phyloP scores from a whole-genome alignment of 495 filamentous ascomycete genomes.

The Aspergillus conjunctus region DNA sequence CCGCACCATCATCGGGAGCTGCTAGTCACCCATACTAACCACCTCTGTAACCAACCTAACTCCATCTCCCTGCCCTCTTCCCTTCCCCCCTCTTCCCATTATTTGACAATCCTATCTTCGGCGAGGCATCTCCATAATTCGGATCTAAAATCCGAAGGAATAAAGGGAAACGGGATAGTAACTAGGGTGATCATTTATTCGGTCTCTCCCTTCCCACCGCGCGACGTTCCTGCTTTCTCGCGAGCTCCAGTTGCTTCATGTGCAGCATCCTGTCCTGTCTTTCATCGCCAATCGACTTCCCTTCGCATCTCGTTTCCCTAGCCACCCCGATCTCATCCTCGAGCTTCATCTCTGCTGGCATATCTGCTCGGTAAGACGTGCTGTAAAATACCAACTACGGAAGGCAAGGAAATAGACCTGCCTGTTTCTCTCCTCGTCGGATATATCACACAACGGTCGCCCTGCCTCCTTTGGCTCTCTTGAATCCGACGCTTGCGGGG shows the following conservation, averaged over 20 bases:
- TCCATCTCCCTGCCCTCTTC: constrained; percentile 14
- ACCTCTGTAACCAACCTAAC: constrained; percentile 8
- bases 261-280: constrained; percentile 25
- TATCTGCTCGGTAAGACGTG: constrained; percentile 1
- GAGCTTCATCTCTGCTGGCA: constrained; percentile 5
- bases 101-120: constrained; percentile 3
- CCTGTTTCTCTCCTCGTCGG: constrained; percentile 7
- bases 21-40: constrained; percentile 16
- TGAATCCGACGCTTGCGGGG: constrained; percentile 28
- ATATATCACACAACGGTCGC: constrained; percentile 16
- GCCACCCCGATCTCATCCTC: constrained; percentile 9
- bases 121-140: background rate
- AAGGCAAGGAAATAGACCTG: constrained; percentile 8
- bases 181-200: constrained; percentile 7
- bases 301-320: constrained; percentile 13
- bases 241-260: constrained; percentile 23
- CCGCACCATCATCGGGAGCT: constrained; percentile 5
- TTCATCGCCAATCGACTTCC: constrained; percentile 21
- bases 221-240: constrained; percentile 20
- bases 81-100: constrained; percentile 18
- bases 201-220: constrained; percentile 22
- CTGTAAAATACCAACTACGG: background rate
- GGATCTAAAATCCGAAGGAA: background rate
- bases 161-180: background rate
- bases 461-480: constrained; percentile 21